A percentile compares a stretch with the other conserved stretches of the same genome.
Conservation (phyloP, 2,329 filamentous ascomycete genomes). For the Aspergillus sp. region DNA sequence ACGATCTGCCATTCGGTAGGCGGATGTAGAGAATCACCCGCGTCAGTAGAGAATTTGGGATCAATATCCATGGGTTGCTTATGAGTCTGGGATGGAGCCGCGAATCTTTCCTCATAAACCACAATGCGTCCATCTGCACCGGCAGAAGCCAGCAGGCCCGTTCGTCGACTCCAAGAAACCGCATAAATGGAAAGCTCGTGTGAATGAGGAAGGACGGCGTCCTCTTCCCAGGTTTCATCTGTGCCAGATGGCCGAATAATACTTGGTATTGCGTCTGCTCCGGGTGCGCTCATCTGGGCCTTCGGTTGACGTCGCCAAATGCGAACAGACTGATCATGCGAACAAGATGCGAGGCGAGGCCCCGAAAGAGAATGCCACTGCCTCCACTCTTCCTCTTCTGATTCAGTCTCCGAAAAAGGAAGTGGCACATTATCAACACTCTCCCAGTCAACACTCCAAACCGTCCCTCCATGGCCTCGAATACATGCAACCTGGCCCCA, state of each 20-base stretch:
- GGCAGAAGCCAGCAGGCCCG: constrained; percentile 79
- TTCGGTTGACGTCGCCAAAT: constrained; percentile 71
- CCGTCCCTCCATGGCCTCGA: constrained; percentile 77
- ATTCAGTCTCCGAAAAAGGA: neutral
- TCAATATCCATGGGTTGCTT: constrained; percentile 27
- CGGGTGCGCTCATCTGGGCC: constrained; percentile 19
- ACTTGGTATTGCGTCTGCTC: constrained; percentile 66
- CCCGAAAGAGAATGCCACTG: constrained; percentile 33
- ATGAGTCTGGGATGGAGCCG: neutral
- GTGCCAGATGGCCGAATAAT: constrained; percentile 74
- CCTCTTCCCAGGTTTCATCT: constrained; percentile 81
- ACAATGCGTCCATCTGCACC: constrained; percentile 83
- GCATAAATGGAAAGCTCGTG: constrained; percentile 85
- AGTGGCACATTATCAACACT: constrained; percentile 36
- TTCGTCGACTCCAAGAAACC: constrained; percentile 75
- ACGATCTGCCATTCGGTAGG: constrained; percentile 69
- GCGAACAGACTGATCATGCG: constrained; percentile 76
- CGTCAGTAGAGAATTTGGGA: neutral
- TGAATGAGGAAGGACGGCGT: constrained; percentile 68
- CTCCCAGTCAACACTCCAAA: constrained; percentile 81
- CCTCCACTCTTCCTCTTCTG: constrained; percentile 25
- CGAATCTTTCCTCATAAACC: constrained; percentile 68
- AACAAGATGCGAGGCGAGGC: constrained; percentile 73
- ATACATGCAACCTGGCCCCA: constrained; percentile 88
- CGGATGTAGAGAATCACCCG: neutral